A percentile compares a stretch with the other conserved stretches of the same genome.
Conservation (phyloP, 495 filamentous ascomycete species). For the Aspergillus carlsbadensis region DNA sequence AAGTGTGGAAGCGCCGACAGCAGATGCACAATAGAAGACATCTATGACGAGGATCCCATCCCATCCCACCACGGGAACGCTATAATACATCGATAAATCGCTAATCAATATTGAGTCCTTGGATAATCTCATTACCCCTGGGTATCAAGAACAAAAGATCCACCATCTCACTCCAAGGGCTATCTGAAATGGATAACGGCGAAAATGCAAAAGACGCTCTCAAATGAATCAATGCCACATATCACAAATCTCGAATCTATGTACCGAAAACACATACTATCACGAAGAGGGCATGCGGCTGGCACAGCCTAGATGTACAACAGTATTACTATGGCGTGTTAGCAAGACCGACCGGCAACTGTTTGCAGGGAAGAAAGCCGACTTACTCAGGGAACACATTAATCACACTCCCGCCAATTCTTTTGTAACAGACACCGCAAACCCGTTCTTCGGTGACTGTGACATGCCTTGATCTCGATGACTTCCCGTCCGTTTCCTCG, state of each 20-base stretch:
- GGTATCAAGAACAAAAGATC: constrained; percentile 41
- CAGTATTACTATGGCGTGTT: constrained; percentile 49
- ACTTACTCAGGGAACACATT: constrained; percentile 68
- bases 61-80: neutral
- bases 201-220: constrained; percentile 17
- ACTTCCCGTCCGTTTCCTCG: constrained; percentile 52
- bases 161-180: constrained; percentile 19
- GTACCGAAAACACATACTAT: constrained; percentile 19
- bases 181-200: constrained; percentile 12
- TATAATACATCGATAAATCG: constrained; percentile 1
- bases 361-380: neutral
- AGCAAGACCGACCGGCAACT: constrained; percentile 14
- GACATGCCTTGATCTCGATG: constrained; percentile 68
- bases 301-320: constrained; percentile 84
- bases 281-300: constrained; percentile 37
- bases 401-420: constrained; percentile 86
- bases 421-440: constrained; percentile 88
- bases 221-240: constrained; percentile 15
- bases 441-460: constrained; percentile 82
- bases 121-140: constrained; percentile 30
- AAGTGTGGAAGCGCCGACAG: too few relatives aligned
- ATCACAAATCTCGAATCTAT: constrained; percentile 16
- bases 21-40: neutral
- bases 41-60: neutral
- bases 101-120: constrained; percentile 10